A percentile compares a stretch with the other conserved stretches of the same genome.
These are phyloP conservation scores for Fraxinus nigra DNA, from an alignment of 305 asterid genomes.

Conservation along the genomic window DNA sequence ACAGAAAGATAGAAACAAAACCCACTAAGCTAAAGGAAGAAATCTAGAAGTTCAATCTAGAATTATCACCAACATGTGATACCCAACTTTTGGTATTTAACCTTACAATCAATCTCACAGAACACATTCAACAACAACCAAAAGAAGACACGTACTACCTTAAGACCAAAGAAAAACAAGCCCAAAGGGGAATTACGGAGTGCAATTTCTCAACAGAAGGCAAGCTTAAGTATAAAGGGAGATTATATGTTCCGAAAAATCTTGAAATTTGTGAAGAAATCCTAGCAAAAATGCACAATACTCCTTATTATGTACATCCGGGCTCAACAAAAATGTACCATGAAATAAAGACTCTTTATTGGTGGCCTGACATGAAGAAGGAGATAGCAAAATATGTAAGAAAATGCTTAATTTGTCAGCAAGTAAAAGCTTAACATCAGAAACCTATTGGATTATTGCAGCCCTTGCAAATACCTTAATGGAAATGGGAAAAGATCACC, in stretches of 20 bases:
- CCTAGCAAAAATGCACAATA: background rate
- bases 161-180: background rate
- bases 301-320: background rate
- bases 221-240: background rate
- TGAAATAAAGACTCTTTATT: background rate
- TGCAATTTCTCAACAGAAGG: background rate
- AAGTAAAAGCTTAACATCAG: background rate
- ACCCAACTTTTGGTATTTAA: background rate
- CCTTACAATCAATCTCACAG: background rate
- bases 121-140: background rate
- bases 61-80: background rate
- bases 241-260: background rate
- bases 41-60: background rate
- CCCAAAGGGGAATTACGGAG: background rate
- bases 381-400: background rate
- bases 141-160: background rate
- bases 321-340: background rate
- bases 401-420: background rate
- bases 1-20: background rate
- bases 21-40: background rate
- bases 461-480: background rate
- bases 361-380: background rate
- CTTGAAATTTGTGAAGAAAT: background rate
- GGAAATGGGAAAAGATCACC: background rate
- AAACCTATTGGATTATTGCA: background rate